These are phyloP conservation scores for Saccharomyces jurei DNA, from an alignment of 805 yeast genomes.

Conservation along the genomic window DNA sequence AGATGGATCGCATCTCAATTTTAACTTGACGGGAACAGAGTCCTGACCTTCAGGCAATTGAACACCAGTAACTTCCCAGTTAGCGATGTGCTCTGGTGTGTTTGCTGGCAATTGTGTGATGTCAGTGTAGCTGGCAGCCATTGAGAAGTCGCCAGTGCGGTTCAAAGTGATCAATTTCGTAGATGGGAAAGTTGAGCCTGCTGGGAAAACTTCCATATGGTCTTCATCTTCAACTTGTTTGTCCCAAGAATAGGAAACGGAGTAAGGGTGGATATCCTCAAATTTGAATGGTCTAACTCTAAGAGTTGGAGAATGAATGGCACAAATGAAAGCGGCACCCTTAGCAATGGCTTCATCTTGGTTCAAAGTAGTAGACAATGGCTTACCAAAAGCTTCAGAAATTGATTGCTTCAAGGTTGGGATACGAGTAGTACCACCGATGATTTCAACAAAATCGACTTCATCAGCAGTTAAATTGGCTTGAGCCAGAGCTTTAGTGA, in stretches of 20 bases:
- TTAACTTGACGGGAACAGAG: slow-evolving; percentile 75
- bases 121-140: slow-evolving; percentile 79
- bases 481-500: slow-evolving; percentile 70
- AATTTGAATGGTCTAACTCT: slow-evolving; percentile 98
- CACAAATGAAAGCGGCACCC: slow-evolving; percentile 98
- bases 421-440: slow-evolving; percentile 97
- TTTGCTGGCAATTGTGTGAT: slow-evolving; percentile 66
- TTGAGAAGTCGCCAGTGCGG: slow-evolving; percentile 79
- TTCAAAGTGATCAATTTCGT: slow-evolving; percentile 88
- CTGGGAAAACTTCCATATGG: slow-evolving; percentile 92
- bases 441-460: slow-evolving; percentile 81
- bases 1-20: slow-evolving; percentile 91
- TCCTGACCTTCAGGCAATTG: slow-evolving; percentile 67
- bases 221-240: slow-evolving; percentile 82
- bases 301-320: slow-evolving; percentile 95
- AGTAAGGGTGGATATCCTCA: slow-evolving; percentile 84
- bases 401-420: slow-evolving; percentile 82
- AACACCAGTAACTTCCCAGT: slow-evolving; percentile 82
- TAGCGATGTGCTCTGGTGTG: slow-evolving; percentile 56
- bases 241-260: slow-evolving; percentile 92
- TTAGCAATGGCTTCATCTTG: slow-evolving; percentile 98
- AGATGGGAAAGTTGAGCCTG: slow-evolving; percentile 83
- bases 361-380: slow-evolving; percentile 86
- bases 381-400: slow-evolving; percentile 70
- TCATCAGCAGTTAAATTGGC: slow-evolving; percentile 68